Conservation (phyloP, 1,284 basidiomycete species). For the Papiliotrema laurentii region DNA sequence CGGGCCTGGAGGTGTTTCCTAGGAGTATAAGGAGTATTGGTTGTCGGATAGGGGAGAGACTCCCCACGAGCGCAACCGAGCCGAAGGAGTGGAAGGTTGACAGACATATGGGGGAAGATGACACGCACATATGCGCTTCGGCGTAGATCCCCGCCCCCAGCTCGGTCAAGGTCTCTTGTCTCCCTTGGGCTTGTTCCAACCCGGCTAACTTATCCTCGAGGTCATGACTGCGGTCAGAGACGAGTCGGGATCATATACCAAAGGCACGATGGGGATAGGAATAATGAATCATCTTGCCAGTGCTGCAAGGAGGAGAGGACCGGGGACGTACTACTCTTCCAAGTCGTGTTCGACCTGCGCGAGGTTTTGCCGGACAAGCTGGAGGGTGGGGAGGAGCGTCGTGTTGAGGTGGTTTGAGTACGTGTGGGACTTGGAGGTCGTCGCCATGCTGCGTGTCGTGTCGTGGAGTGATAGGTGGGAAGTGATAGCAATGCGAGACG, state of each 20-base stretch:
- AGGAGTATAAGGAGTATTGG: too few species aligned
- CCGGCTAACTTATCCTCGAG: constrained; percentile 13
- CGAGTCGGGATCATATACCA: background rate
- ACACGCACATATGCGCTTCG: constrained; percentile 26
- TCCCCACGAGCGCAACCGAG: background rate
- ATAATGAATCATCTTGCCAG: too few species aligned
- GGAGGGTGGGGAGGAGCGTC: constrained; percentile 16
- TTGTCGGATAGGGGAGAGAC: too few species aligned
- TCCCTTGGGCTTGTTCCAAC: constrained; percentile 1
- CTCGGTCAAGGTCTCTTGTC: constrained; percentile 22
- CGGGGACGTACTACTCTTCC: constrained; percentile 23
- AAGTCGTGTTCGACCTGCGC: constrained; percentile 19
- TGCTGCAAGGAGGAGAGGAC: background rate
- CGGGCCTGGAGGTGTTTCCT: too few species aligned
- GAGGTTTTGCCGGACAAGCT: constrained; percentile 11
- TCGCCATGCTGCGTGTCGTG: background rate
- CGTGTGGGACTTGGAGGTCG: background rate
- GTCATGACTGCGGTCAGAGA: constrained; percentile 11
- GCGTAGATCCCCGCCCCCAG: constrained; percentile 35
- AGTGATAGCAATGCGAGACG: too few species aligned
- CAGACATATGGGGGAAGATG: background rate
- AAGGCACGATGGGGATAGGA: too few species aligned
- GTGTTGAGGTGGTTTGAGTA: constrained; percentile 12
- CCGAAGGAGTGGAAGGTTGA: background rate
- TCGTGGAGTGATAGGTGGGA: background rate